Evolutionary conservation across 305 asterid species (phyloP), one percentile per base, ranked within the genome.

Genomic region (Ajuga reptans): DNA sequence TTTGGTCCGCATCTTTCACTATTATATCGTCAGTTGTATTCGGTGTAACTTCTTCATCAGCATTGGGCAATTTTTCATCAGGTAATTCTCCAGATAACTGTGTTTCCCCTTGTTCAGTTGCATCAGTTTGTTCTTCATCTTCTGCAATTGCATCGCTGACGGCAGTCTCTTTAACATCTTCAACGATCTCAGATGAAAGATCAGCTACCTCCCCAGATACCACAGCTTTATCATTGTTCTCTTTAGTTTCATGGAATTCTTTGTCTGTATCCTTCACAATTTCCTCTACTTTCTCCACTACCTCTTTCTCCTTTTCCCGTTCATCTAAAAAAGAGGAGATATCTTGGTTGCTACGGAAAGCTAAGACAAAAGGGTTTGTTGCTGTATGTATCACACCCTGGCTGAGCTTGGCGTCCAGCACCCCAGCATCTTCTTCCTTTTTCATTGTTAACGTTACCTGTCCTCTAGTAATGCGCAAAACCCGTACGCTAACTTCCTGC

Each of bases 401-500:
- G 39, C 11, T 78, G 55, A 89, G 81, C 81, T 79, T 78, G 31
- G 81, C 54, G 71, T 91, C 96, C 83, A 86, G 76, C 75, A 77
- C 79, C 49, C 55, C 79, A 68, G 15, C 79, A 61, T 73, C 87
- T 75, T 80, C 96, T 21, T 85, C 95, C 76, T 82, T 85, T 83
- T 91, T 94, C 97, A 89, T 94, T n/a, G 99, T 94, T 76, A 94
- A 78, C 5, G 97, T 92, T 59, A 86, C 85, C 77, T 84, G 85
- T 49, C 96, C 96, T 81, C 96, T 86, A 69, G 73, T 59, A 59
- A 91, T 78, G 58, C 96, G 95, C 79, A 91, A 78, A 43, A 94
- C 96, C n/a, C 96, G 91, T n/a, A 89, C 98, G 71, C 72, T 86
- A 65, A 94, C 96, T 78, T 86, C 95, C 79, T 91, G 96, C 50